phyloP scores from a whole-genome alignment of 257 asterid genomes.

The Capsicum baccatum region DNA sequence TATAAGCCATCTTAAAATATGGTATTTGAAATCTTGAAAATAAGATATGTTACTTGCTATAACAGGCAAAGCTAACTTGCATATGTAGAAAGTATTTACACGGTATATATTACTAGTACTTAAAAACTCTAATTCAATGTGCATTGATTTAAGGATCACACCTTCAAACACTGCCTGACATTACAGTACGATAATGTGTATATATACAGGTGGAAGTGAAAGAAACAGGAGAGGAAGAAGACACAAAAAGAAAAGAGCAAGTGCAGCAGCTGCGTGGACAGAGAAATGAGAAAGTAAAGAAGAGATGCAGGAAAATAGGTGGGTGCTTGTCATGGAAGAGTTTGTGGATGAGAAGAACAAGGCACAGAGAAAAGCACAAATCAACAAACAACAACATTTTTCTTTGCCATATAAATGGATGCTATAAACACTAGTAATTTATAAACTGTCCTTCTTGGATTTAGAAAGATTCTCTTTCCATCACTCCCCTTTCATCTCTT shows the following conservation, averaged over 20 bases:
- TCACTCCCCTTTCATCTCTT: background rate
- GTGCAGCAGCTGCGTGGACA: background rate
- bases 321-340: constrained; percentile 25
- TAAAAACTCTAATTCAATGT: background rate
- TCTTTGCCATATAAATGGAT: constrained; percentile 21
- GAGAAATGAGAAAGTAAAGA: background rate
- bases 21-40: no score
- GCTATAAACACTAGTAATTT: background rate
- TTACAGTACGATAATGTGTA: background rate
- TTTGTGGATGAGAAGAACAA: constrained; percentile 27
- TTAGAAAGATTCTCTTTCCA: constrained; percentile 25
- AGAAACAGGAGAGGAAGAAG: constrained; percentile 7
- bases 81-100: no score
- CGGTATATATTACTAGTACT: no score
- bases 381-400: constrained; percentile 10
- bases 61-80: no score
- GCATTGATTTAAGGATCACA: background rate
- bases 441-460: background rate
- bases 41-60: no score
- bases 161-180: constrained; percentile 1
- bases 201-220: constrained; percentile 20
- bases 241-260: constrained; percentile 5
- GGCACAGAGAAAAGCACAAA: constrained; percentile 22
- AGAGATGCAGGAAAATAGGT: background rate
- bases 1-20: no score